phyloP scores from a whole-genome alignment of 306 rosid species.

The Glycine latifolia region DNA sequence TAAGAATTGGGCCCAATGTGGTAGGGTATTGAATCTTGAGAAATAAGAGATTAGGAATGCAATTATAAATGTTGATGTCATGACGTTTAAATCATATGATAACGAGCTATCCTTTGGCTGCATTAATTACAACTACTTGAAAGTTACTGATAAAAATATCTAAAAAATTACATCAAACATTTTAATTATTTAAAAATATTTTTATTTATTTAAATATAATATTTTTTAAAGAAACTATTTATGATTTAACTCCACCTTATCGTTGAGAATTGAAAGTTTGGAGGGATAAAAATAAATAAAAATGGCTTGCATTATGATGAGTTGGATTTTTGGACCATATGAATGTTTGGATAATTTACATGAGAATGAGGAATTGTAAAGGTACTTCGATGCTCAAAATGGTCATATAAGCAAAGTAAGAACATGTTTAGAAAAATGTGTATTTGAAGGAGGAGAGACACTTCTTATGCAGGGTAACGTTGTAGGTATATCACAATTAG shows the following conservation, averaged over 20 bases:
- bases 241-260: background rate
- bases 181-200: background rate
- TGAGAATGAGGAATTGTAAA: background rate
- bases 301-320: background rate
- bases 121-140: background rate
- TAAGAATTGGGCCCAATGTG: constrained; percentile 1
- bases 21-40: background rate
- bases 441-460: no score
- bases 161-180: background rate
- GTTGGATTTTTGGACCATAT: background rate
- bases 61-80: background rate
- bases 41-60: background rate
- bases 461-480: no score
- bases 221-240: background rate
- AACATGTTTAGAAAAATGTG: no score
- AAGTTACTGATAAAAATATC: background rate
- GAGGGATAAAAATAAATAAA: background rate
- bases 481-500: no score
- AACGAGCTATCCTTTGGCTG: background rate
- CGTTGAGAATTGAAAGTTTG: background rate
- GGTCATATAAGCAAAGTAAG: no score
- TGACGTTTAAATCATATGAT: background rate
- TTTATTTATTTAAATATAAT: background rate
- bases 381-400: no score
- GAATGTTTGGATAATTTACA: background rate